These are phyloP conservation scores for Calonectria montana DNA, from an alignment of 2,329 filamentous ascomycete genomes.

Conservation along the genomic window DNA sequence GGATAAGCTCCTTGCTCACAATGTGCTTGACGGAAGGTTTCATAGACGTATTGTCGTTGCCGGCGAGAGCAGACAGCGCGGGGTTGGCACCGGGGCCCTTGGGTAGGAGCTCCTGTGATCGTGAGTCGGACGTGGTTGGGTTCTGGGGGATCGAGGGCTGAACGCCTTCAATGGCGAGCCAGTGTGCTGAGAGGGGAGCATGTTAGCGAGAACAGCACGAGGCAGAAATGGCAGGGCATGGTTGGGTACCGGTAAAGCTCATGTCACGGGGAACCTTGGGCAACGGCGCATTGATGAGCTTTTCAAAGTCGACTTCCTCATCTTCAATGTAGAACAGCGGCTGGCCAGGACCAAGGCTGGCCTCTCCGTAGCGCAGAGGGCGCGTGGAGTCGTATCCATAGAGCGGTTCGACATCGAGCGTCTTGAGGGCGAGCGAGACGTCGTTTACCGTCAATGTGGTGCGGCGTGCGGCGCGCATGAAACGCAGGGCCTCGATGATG, in stretches of 20 bases:
- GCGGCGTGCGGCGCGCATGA: conserved; percentile 92
- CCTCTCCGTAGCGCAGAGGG: conserved; percentile 91
- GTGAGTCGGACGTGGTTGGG: conserved; percentile 85
- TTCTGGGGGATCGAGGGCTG: conserved; percentile 98
- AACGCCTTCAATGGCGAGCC: conserved; percentile 97
- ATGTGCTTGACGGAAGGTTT: conserved; percentile 96
- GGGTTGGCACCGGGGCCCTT: conserved; percentile 92
- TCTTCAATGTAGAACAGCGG: conserved; percentile 98
- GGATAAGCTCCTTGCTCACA: conserved; percentile 92
- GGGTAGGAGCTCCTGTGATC: conserved; percentile 85
- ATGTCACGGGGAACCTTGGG: conserved; percentile 95
- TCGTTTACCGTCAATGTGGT: conserved; percentile 91
- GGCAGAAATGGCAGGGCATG: neutral
- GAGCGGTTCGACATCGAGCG: conserved; percentile 92
- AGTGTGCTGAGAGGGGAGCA: conserved; percentile 74
- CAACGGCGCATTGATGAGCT: conserved; percentile 94
- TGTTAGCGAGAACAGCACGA: conserved; percentile 23
- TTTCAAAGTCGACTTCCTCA: conserved; percentile 98
- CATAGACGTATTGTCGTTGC: conserved; percentile 84
- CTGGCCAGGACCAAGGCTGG: conserved; percentile 91
- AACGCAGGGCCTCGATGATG: conserved; percentile 92
- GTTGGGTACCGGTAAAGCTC: conserved; percentile 81
- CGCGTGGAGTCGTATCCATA: conserved; percentile 96
- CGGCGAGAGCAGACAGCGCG: conserved; percentile 82
- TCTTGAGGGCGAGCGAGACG: conserved; percentile 84